Evolutionary conservation across 2,329 filamentous ascomycete species (phyloP).

Genomic region (Fusarium sp.): DNA sequence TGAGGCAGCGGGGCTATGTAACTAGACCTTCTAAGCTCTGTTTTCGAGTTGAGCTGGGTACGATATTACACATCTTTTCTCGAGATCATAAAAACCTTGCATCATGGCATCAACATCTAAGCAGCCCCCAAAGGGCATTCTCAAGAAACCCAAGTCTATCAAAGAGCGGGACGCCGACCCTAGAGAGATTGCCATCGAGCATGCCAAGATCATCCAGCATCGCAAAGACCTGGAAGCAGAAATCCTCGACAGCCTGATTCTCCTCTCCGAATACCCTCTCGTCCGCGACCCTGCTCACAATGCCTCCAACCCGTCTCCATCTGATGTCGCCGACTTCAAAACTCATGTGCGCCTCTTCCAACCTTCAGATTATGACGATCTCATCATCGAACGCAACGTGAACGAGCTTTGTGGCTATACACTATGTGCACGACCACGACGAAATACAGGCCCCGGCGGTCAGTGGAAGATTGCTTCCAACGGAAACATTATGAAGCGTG

Average conservation of each 20-base stretch:
- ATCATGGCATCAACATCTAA: constrained; percentile 49
- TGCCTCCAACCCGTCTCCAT: constrained; percentile 64
- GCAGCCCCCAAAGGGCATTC: constrained; percentile 66
- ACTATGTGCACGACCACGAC: constrained; percentile 77
- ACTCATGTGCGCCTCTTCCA: constrained; percentile 79
- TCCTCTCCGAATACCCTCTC: constrained; percentile 73
- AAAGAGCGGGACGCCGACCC: constrained; percentile 55
- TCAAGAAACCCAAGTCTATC: constrained; percentile 65
- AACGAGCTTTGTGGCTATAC: constrained; percentile 86
- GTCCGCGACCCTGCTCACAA: constrained; percentile 51
- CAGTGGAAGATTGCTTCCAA: constrained; percentile 75
- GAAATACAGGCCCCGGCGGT: constrained; percentile 67
- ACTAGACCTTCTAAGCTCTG: constrained; percentile 9
- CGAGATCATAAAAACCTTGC: neutral
- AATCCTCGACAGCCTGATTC: constrained; percentile 79
- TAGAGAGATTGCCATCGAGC: constrained; percentile 79
- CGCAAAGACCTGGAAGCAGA: constrained; percentile 82
- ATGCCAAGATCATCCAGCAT: constrained; percentile 85
- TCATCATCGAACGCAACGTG: constrained; percentile 90
- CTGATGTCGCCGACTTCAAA: constrained; percentile 76
- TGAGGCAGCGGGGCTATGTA: constrained; percentile 24
- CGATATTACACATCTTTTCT: constrained; percentile 13
- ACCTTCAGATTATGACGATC: constrained; percentile 87
- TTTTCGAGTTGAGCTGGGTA: constrained; percentile 1
- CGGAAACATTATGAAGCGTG: constrained; percentile 75